These are phyloP conservation scores for Geotrichum siamense DNA, from an alignment of 1,139 yeast species.

Conservation along the genomic window DNA sequence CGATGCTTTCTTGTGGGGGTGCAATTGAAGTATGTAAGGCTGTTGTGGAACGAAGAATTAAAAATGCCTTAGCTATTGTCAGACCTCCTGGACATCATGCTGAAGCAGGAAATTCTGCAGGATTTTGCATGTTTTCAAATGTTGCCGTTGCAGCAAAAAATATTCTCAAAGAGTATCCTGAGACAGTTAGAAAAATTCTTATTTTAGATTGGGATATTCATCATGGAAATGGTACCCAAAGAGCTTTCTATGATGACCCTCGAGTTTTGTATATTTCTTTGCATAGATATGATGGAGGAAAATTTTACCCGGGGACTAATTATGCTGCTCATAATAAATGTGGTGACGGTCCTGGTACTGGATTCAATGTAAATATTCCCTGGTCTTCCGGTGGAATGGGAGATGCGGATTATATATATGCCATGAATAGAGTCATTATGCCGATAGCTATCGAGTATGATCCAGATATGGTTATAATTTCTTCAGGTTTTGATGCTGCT, in stretches of 20 bases:
- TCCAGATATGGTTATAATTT: slow-evolving; percentile 87
- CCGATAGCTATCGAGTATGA: slow-evolving; percentile 85
- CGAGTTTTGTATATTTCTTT: slow-evolving; percentile 83
- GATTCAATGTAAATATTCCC: slow-evolving; percentile 82
- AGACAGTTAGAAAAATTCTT: slow-evolving; percentile 73
- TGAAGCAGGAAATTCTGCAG: slow-evolving; percentile 95
- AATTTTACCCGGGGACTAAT: slow-evolving; percentile 87
- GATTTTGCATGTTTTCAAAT: slow-evolving; percentile 91
- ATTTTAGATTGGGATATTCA: slow-evolving; percentile 97
- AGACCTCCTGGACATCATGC: slow-evolving; percentile 99
- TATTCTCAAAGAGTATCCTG: slow-evolving; percentile 76
- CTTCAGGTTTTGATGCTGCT: slow-evolving; percentile 98
- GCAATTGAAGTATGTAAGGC: slow-evolving; percentile 95
- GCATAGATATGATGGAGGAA: slow-evolving; percentile 88
- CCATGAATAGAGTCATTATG: slow-evolving; percentile 79
- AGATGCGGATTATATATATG: slow-evolving; percentile 92
- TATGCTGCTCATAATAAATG: slow-evolving; percentile 71
- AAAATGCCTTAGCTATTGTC: slow-evolving; percentile 88
- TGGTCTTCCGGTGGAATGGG: slow-evolving; percentile 94
- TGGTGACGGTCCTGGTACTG: slow-evolving; percentile 83
- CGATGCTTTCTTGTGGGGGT: slow-evolving; percentile 93
- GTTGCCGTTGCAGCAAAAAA: slow-evolving; percentile 96
- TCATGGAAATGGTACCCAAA: slow-evolving; percentile 97
- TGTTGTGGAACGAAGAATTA: slow-evolving; percentile 86
- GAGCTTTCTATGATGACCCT: slow-evolving; percentile 82